Evolutionary conservation across 352 stramenopile genomes (phyloP).

Genomic region (Globisporangium mamillatum): DNA sequence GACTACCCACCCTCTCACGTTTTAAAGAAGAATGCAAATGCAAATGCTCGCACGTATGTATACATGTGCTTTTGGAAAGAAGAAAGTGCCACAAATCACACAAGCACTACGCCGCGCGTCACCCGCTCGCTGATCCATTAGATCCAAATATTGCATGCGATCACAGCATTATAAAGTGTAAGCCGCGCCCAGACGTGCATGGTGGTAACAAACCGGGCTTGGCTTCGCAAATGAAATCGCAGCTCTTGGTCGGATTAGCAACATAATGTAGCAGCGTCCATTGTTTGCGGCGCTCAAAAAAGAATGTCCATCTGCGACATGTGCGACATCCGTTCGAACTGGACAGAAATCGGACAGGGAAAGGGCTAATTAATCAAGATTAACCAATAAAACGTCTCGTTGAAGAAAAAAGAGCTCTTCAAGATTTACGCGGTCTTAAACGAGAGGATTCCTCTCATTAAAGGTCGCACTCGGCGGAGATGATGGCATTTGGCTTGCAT

Average conservation of each 20-base stretch:
- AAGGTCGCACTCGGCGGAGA: neutral
- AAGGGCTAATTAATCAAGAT: conserved; percentile 1
- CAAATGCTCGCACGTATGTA: neutral
- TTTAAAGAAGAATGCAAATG: neutral
- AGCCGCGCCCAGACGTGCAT: neutral
- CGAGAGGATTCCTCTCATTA: neutral
- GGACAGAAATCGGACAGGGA: neutral
- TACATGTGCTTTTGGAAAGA: conserved; percentile 3
- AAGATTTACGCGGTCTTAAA: conserved; percentile 3
- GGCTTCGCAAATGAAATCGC: neutral
- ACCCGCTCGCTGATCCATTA: neutral
- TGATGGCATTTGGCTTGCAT: neutral
- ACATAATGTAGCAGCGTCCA: neutral
- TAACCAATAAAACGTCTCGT: conserved; percentile 9
- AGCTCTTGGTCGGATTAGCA: neutral
- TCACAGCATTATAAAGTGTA: neutral
- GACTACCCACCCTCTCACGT: neutral
- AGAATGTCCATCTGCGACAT: conserved; percentile 15
- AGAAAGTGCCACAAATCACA: neutral
- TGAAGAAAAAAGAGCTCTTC: conserved; percentile 9
- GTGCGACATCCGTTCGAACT: conserved; percentile 1
- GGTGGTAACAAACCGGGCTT: neutral
- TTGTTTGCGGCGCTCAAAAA: neutral
- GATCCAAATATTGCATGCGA: neutral
- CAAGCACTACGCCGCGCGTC: neutral